Percentiles rank a stretch among this genome's conserved stretches.
Evolutionary conservation across 495 filamentous ascomycete species (phyloP).

Genomic region (Parmelia sp.): DNA sequence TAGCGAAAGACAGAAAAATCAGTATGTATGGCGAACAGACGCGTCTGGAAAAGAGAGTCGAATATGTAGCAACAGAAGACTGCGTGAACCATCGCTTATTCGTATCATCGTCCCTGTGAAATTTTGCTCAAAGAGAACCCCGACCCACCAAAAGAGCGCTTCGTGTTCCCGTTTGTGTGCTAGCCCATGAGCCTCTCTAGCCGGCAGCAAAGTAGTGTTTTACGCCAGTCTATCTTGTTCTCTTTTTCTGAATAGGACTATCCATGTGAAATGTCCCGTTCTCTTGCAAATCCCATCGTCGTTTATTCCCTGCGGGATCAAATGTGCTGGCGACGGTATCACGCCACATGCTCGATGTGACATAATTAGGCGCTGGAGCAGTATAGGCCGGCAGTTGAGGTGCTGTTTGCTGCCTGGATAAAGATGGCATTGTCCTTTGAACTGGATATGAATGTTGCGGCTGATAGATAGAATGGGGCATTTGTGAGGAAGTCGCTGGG

Average conservation of each 20-base stretch:
- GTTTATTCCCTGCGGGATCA: constrained; percentile 66
- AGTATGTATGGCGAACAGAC: background rate
- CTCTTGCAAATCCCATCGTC: constrained; percentile 54
- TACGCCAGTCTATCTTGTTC: constrained; percentile 17
- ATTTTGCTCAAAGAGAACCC: background rate
- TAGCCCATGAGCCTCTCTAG: background rate
- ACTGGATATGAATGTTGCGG: constrained; percentile 22
- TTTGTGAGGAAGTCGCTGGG: constrained; percentile 36
- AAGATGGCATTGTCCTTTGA: constrained; percentile 18
- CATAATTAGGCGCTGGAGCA: constrained; percentile 55
- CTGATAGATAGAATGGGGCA: constrained; percentile 28
- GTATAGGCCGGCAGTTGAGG: constrained; percentile 46
- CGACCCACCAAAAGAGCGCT: background rate
- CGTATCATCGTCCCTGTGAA: background rate
- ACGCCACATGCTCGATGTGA: constrained; percentile 95
- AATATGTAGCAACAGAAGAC: background rate
- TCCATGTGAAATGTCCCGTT: constrained; percentile 13
- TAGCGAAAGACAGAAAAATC: background rate
- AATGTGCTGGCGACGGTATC: constrained; percentile 87
- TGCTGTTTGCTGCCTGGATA: constrained; percentile 43
- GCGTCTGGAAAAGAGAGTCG: background rate
- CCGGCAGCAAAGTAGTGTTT: background rate
- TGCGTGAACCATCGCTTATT: background rate
- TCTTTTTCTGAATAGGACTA: constrained; percentile 19
- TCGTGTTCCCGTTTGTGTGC: background rate